Evolutionary conservation across 352 stramenopile genomes (phyloP), one percentile per base, ranked within the genome.

Genomic region (Plasmopara viticola): DNA sequence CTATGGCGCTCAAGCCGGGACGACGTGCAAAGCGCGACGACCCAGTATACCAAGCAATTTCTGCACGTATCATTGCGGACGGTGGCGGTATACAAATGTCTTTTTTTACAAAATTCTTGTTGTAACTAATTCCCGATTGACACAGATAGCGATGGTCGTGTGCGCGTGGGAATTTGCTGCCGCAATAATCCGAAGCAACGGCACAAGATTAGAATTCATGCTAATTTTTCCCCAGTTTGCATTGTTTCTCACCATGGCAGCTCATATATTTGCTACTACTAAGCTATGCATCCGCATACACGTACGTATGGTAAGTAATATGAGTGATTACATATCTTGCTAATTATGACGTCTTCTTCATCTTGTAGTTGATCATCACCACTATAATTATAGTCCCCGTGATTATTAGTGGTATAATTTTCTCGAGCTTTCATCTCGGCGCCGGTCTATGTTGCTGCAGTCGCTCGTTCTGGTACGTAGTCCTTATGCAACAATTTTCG

Each of bases 371-470:
- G 14, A 35, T 50, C 38, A 20, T 25, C 9, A 14, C n/a, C 9
- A 17, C 39, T 0, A 12, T 49, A 9, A 17, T 61, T 4, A 38
- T 64, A 30, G 12, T 50, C 39, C 35, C 50, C 17, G 7, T 57
- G 15, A 20, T 38, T 45, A 5, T 55, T 35, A 14, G 37, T 39
- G 53, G 45, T 44, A 10, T 49, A 10, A 33, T 58, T 6, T n/a
- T 59, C 18, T 70, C 62, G 28, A 44, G 50, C 13, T 64, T 70
- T 34, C 50, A 50, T 37, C 17, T 70, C 18, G 50, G 53, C 4
- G 39, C 66, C 20, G 28, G 42, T 8, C 42, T 66, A 17, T 70
- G 62, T 39, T 70, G 62, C 17, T 70, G 62, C 33, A 60, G 57
- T 43, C 49, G 49, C 12, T 48, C 52, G 6, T 62, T 69, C 5